Conservation (phyloP, 2,329 filamentous ascomycete genomes). For the Ploettnerulaceae sp. region DNA sequence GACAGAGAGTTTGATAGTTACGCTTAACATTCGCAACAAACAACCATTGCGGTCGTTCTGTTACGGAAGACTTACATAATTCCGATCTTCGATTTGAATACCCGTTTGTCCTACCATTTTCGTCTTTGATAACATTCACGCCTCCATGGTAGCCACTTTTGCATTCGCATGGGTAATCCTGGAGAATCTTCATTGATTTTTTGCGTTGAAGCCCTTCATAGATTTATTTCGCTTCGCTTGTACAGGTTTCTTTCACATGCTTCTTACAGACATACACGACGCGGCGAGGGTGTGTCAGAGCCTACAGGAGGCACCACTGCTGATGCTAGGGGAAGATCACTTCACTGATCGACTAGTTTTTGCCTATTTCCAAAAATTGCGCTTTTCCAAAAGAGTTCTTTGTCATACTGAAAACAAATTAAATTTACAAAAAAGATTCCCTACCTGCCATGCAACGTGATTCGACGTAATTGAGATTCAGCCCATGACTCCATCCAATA, state of each 20-base stretch:
- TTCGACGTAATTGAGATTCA: too few relatives aligned
- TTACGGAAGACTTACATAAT: not conserved
- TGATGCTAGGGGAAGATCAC: too few relatives aligned
- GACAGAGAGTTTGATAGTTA: slow-evolving; percentile 22
- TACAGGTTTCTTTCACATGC: not conserved
- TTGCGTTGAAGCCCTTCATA: slow-evolving; percentile 3
- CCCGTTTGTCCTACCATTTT: not conserved
- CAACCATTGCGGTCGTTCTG: not conserved
- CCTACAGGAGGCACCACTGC: not conserved
- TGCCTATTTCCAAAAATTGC: too few relatives aligned
- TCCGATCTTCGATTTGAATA: not conserved
- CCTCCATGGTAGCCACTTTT: not conserved
- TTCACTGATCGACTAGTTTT: too few relatives aligned
- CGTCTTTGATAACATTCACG: not conserved
- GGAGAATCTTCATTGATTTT: slow-evolving; percentile 6
- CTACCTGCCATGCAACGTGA: too few relatives aligned
- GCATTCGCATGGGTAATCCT: slow-evolving; percentile 6
- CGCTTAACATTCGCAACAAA: not conserved
- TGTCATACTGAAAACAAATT: too few relatives aligned
- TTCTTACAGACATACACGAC: not conserved
- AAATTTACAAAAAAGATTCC: too few relatives aligned
- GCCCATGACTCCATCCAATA: too few relatives aligned
- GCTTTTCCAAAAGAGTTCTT: too few relatives aligned
- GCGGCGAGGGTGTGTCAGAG: not conserved
- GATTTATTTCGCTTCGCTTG: not conserved